These are phyloP conservation scores for Epichloe gansuensis DNA, from an alignment of 2,329 filamentous ascomycete genomes.

Conservation along the genomic window DNA sequence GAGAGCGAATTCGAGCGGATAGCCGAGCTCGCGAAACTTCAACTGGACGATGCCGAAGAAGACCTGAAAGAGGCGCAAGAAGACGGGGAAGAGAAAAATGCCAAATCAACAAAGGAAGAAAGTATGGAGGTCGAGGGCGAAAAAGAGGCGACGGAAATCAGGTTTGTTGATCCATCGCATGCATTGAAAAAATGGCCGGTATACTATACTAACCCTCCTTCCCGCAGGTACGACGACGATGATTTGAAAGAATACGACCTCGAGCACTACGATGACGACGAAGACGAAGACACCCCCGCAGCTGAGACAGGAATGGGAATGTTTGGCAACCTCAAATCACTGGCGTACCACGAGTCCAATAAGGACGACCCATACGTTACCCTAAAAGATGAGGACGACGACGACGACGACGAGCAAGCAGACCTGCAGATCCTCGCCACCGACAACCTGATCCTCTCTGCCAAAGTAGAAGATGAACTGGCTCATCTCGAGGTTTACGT, in stretches of 20 bases:
- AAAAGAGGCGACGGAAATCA: slow-evolving; percentile 1
- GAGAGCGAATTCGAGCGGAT: slow-evolving; percentile 66
- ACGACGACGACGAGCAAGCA: slow-evolving; percentile 77
- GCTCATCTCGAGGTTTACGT: slow-evolving; percentile 95
- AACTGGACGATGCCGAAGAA: slow-evolving; percentile 84
- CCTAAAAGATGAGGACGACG: slow-evolving; percentile 50
- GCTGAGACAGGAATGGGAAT: slow-evolving; percentile 66
- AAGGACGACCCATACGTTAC: slow-evolving; percentile 96
- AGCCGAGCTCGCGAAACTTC: slow-evolving; percentile 58
- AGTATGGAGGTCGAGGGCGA: slow-evolving; percentile 18
- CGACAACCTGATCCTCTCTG: slow-evolving; percentile 84
- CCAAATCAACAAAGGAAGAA: slow-evolving; percentile 20
- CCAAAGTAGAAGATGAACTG: slow-evolving; percentile 92
- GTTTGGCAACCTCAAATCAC: slow-evolving; percentile 88
- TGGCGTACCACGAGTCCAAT: slow-evolving; percentile 89
- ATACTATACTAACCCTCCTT: slow-evolving; percentile 8
- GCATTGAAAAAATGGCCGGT: too few species aligned
- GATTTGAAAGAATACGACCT: slow-evolving; percentile 94
- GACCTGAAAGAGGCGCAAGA: slow-evolving; percentile 63
- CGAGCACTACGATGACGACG: slow-evolving; percentile 87
- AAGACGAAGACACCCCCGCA: slow-evolving; percentile 34
- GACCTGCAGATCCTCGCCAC: slow-evolving; percentile 86
- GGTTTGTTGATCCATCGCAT: slow-evolving; percentile 1
- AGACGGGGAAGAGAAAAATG: slow-evolving; percentile 11
- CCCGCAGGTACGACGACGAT: slow-evolving; percentile 52